A percentile compares a stretch with the other conserved stretches of the same genome.
Conservation (phyloP, 495 filamentous ascomycete species). For the Alectoria sarmentosa region DNA sequence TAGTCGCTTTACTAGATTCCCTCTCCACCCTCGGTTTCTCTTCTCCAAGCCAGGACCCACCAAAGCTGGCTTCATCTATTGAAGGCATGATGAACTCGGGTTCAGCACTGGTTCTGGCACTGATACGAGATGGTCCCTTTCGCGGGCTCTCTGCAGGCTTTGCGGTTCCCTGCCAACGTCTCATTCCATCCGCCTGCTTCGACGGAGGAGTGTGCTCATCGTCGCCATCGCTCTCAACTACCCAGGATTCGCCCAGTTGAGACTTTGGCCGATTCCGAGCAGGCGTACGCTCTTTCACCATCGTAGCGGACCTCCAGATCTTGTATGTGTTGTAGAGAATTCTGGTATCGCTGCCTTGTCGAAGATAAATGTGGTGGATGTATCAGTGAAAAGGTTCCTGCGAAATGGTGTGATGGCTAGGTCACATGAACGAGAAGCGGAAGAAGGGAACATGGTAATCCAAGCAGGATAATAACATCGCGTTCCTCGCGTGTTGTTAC, state of each 20-base stretch:
- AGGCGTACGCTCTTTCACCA: conserved; percentile 22
- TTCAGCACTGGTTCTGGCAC: conserved; percentile 29
- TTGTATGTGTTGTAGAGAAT: not conserved
- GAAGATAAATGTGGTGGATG: not conserved
- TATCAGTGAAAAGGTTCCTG: not conserved
- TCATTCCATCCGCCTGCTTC: conserved; percentile 10
- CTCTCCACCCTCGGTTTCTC: conserved; percentile 17
- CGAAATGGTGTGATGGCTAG: not conserved
- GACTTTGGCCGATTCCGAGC: conserved; percentile 24
- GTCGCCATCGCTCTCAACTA: conserved; percentile 32
- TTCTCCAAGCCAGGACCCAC: conserved; percentile 29
- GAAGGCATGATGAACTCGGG: conserved; percentile 46
- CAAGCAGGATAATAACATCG: not conserved
- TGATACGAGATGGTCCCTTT: conserved; percentile 23
- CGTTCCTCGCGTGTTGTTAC: not conserved
- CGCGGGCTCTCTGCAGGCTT: conserved; percentile 18
- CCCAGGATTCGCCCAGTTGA: conserved; percentile 34
- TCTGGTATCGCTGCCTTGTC: not conserved
- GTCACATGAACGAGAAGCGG: not conserved
- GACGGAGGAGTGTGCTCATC: conserved; percentile 22
- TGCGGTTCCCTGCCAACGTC: conserved; percentile 13
- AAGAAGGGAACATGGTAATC: not conserved
- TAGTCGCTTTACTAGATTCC: conserved; percentile 13
- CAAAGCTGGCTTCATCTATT: conserved; percentile 30
- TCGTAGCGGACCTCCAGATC: not conserved